Evolutionary conservation across 202 grass and related monocot genomes (phyloP), one percentile per base, ranked within the genome.

Genomic region (Brachypodium distachyon): DNA sequence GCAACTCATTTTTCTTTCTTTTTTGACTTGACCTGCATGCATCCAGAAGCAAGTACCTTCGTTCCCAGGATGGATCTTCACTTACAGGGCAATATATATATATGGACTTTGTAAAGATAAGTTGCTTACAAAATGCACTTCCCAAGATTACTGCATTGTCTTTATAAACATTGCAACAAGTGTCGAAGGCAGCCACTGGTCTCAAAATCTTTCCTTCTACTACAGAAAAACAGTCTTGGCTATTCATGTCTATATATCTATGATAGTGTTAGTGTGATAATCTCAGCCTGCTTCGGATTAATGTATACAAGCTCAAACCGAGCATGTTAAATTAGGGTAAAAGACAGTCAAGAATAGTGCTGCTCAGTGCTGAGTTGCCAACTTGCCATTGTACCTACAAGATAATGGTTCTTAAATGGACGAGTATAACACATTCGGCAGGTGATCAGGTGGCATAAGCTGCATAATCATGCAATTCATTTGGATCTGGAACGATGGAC

Each of bases 381-480:
- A 70, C 43, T 37, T 83, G 44, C 56, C 11, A 61, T 16, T 61
- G 65, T 0, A 36, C 42, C 28, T 54, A 36, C 12, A n/a, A 46
- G 46, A 39, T 63, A 33, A 23, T 12, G 0, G 3, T n/a, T 84
- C 70, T 70, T 80, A 5, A 14, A 6, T 38, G 7, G 22, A 42
- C 42, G 44, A 49, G 55, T 26, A 13, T 65, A 80, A 58, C 51
- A 28, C 6, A 26, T 42, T 60, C 27, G 42, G 36, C 7, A 4
- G 1, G 31, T 17, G 17, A 80, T 88, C 70, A 88, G 37, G 81
- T 88, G 57, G 81, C 81, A 62, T 87, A 88, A 63, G 82, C 79
- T 51, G 82, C 68, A 67, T 69, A 74, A 23, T 72, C 51, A 54
- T 83, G 72, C 16, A 60, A 23, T 54, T 87, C 88, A 54, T 89